phyloP scores from a whole-genome alignment of 495 filamentous ascomycete genomes.

The Daldinia concentrica region DNA sequence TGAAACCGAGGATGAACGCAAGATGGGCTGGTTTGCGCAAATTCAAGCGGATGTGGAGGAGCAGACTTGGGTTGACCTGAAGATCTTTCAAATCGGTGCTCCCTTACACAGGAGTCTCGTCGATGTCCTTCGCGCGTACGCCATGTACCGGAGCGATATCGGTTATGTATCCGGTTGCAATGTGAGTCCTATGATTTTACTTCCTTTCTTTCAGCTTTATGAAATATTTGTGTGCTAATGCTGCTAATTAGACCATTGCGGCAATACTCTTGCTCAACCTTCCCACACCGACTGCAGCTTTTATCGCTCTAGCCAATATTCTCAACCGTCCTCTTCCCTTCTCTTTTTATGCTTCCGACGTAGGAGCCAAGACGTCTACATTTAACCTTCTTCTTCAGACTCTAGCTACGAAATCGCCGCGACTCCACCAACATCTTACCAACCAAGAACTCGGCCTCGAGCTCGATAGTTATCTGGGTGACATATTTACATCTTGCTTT shows the following conservation, averaged over 20 bases:
- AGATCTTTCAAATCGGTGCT: constrained; percentile 80
- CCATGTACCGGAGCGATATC: constrained; percentile 93
- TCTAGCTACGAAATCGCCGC: constrained; percentile 75
- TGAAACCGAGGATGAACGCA: constrained; percentile 57
- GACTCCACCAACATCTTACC: constrained; percentile 73
- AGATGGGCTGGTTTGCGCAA: constrained; percentile 66
- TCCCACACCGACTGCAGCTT: constrained; percentile 73
- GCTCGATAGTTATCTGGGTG: constrained; percentile 60
- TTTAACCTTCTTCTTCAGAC: constrained; percentile 77
- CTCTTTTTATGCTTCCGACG: constrained; percentile 84
- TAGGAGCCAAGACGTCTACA: constrained; percentile 72
- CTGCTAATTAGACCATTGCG: constrained; percentile 71
- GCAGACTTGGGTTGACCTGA: constrained; percentile 78
- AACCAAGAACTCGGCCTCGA: constrained; percentile 53
- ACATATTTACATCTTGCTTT: constrained; percentile 63
- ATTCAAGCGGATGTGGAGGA: constrained; percentile 75
- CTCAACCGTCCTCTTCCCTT: constrained; percentile 89
- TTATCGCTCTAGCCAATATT: constrained; percentile 84
- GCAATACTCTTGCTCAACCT: constrained; percentile 89
- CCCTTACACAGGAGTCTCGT: constrained; percentile 79
- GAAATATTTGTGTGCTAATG: constrained; percentile 21
- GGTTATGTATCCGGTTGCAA: constrained; percentile 90
- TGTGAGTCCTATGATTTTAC: constrained; percentile 56
- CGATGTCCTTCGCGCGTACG: constrained; percentile 87
- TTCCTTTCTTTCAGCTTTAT: constrained; percentile 2